A percentile compares a stretch with the other conserved stretches of the same genome.
Conservation (phyloP, 2,329 filamentous ascomycete species). For the Fonsecaea pugnacius region DNA sequence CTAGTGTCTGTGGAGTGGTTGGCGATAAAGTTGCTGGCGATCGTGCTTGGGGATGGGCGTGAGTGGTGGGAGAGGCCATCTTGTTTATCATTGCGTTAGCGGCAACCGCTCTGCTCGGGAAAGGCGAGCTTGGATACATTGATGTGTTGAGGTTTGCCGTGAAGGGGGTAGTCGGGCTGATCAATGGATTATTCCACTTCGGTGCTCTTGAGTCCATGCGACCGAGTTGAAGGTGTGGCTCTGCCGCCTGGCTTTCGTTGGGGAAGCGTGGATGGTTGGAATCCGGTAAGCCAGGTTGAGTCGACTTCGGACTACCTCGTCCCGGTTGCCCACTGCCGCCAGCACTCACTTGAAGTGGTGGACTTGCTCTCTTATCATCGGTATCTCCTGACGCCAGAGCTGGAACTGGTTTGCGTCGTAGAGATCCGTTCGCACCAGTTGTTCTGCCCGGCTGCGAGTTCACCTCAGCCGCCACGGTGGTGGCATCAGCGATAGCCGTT, state of each 20-base stretch:
- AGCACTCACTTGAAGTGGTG: conserved; percentile 14
- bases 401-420: conserved; percentile 27
- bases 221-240: neutral
- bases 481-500: neutral
- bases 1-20: conserved; percentile 29
- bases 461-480: neutral
- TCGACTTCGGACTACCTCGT: neutral
- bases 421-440: conserved; percentile 4
- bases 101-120: neutral
- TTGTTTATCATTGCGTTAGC: conserved; percentile 2
- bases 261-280: neutral
- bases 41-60: neutral
- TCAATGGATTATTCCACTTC: conserved; percentile 20
- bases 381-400: neutral
- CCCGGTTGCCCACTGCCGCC: neutral
- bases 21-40: conserved; percentile 4
- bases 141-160: conserved; percentile 32
- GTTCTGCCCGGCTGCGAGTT: neutral
- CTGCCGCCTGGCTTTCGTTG: neutral
- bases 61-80: conserved; percentile 3
- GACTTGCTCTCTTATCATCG: conserved; percentile 8
- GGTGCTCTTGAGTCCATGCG: neutral
- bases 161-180: conserved; percentile 28
- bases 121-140: conserved; percentile 28
- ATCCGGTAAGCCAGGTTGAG: neutral